Base-by-base conservation (phyloP, 23 red algal species). In the Cyanidioschyzon merolae region DNA sequence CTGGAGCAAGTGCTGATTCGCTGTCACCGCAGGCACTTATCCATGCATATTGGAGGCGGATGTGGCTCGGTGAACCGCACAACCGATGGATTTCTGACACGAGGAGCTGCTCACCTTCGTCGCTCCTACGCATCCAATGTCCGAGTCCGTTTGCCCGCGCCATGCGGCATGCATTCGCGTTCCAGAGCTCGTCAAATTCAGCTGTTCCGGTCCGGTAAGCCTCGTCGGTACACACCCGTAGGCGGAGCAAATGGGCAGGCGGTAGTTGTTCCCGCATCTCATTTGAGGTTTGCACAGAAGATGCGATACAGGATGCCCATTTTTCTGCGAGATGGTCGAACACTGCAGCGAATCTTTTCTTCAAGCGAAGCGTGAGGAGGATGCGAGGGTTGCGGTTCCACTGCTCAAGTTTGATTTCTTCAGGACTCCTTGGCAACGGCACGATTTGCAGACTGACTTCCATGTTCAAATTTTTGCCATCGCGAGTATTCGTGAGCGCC, bases 41-140 rank as follows among this genome's bases (percentile, higher is more conserved):
- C 63, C 63, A 71, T 25, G 63, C 63, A 35, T 71, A 71, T 27
- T 71, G n/a, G 29, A 71, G n/a, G 63, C 63, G 63, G n/a, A 71
- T 25, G 29, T 71, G 32, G 21, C 3, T 27, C 12, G 63, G 63
- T 12, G n/a, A 71, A 32, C 63, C 63, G 29, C 63, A 71, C 63
- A 3, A 7, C 16, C 63, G 63, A 71, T 71, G 63, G 30, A 71
- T 35, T 3, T 71, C 63, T 32, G 3, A 7, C 63, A 71, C 32
- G 63, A 71, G n/a, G 30, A 71, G 21, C n/a, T 3, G 12, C 12
- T 71, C 63, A 7, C 63, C 63, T 3, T 71, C n/a, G 7, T 15
- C 7, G 7, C 12, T 27, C 12, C 63, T 7, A 25, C n/a, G 3
- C 63, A 25, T 17, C 63, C 63, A 71, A 12, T 71, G 63, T 27